A percentile compares a stretch with the other conserved stretches of the same genome.
phyloP scores from a whole-genome alignment of 768 basidiomycete genomes.

The Leccinellum albellum region DNA sequence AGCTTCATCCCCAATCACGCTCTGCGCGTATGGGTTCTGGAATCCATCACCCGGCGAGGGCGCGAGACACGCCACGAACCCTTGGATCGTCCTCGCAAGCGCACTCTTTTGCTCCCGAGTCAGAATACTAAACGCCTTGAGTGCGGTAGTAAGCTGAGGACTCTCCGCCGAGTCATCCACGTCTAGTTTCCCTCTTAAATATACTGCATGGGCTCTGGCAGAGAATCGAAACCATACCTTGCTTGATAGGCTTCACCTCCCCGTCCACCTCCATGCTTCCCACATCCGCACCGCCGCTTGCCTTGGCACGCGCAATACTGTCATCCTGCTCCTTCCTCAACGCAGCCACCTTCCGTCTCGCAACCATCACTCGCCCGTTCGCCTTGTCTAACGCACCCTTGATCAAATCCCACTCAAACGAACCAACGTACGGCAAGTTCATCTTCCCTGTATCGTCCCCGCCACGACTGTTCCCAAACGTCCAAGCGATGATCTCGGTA shows the following conservation, averaged over 20 bases:
- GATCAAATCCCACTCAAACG: slow-evolving; percentile 84
- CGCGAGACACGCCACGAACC: slow-evolving; percentile 66
- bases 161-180: slow-evolving; percentile 55
- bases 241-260: slow-evolving; percentile 61
- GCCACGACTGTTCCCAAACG: slow-evolving; percentile 53
- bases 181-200: not conserved
- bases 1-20: slow-evolving; percentile 58
- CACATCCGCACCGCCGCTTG: slow-evolving; percentile 50
- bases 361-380: slow-evolving; percentile 79
- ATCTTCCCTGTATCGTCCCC: slow-evolving; percentile 34
- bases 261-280: slow-evolving; percentile 65
- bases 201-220: not conserved
- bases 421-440: slow-evolving; percentile 39
- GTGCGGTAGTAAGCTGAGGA: slow-evolving; percentile 62
- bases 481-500: slow-evolving; percentile 83
- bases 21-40: slow-evolving; percentile 49
- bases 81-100: slow-evolving; percentile 66
- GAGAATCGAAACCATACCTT: slow-evolving; percentile 5
- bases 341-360: slow-evolving; percentile 66
- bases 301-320: slow-evolving; percentile 70
- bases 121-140: slow-evolving; percentile 72
- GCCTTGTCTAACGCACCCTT: slow-evolving; percentile 85
- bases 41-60: slow-evolving; percentile 38
- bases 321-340: slow-evolving; percentile 89
- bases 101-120: slow-evolving; percentile 74